A percentile compares a stretch with the other conserved stretches of the same genome.
These are phyloP conservation scores for Tuber indicum DNA, from an alignment of 495 filamentous ascomycete genomes.

Conservation along the genomic window DNA sequence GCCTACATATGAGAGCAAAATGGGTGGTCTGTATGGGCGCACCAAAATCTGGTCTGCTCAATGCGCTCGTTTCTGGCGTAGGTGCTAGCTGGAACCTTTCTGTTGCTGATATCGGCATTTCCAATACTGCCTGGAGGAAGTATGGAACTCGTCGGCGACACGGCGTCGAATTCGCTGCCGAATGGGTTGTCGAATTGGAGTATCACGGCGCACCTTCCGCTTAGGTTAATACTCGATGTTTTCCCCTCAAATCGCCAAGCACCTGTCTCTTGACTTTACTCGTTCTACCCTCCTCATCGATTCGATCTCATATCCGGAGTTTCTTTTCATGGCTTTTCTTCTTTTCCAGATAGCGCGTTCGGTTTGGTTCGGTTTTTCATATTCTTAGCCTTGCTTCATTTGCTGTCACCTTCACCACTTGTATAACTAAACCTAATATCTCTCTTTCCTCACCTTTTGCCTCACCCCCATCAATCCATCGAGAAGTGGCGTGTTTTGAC, in stretches of 20 bases:
- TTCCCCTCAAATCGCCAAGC: neutral
- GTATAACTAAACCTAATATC: neutral
- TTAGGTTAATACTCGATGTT: neutral
- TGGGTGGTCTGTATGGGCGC: conserved; percentile 76
- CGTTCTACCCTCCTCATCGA: neutral
- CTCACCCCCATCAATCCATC: neutral
- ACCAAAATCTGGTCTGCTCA: conserved; percentile 73
- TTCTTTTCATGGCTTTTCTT: neutral
- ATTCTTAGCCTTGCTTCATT: neutral
- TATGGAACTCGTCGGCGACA: conserved; percentile 69
- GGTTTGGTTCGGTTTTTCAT: neutral
- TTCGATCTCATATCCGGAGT: neutral
- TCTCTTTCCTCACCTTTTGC: neutral
- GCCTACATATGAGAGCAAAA: conserved; percentile 65
- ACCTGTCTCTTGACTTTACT: neutral
- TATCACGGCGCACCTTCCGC: conserved; percentile 43
- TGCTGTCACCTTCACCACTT: neutral
- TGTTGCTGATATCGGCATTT: conserved; percentile 80
- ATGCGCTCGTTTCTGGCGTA: conserved; percentile 57
- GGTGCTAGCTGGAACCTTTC: conserved; percentile 64
- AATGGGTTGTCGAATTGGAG: conserved; percentile 67
- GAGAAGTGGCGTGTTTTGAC: neutral
- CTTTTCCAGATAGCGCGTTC: neutral
- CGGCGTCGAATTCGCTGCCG: conserved; percentile 75
- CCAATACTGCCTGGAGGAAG: conserved; percentile 74